Conservation (phyloP, 805 yeast species). For the Saccharomycopsis fibuligera region DNA sequence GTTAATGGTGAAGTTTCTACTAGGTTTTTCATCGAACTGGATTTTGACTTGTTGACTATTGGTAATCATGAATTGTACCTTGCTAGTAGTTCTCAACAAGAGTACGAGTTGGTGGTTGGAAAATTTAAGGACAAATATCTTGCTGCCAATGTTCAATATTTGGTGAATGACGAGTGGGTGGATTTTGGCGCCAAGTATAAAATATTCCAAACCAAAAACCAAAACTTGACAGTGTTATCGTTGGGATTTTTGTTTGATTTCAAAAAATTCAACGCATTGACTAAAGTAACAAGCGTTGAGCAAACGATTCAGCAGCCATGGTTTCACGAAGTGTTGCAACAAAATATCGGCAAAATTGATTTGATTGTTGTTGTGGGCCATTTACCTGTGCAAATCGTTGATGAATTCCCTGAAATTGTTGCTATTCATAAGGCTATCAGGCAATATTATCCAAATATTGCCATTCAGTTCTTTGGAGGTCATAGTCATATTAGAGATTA, state of each 20-base stretch:
- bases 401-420: slow-evolving; percentile 31
- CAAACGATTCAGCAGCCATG: slow-evolving; percentile 52
- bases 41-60: slow-evolving; percentile 73
- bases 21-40: slow-evolving; percentile 53
- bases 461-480: slow-evolving; percentile 88
- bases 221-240: slow-evolving; percentile 48
- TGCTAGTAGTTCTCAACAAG: slow-evolving; percentile 56
- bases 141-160: slow-evolving; percentile 58
- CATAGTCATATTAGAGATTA: slow-evolving; percentile 91
- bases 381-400: slow-evolving; percentile 49
- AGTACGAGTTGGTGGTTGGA: slow-evolving; percentile 52
- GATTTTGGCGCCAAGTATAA: slow-evolving; percentile 64
- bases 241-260: slow-evolving; percentile 81
- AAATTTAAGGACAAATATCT: slow-evolving; percentile 59
- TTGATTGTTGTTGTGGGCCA: slow-evolving; percentile 71
- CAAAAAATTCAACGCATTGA: slow-evolving; percentile 47
- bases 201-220: slow-evolving; percentile 57
- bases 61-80: slow-evolving; percentile 90
- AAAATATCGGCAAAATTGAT: slow-evolving; percentile 42
- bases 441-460: slow-evolving; percentile 46
- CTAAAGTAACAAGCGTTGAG: slow-evolving; percentile 57
- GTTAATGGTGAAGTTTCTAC: slow-evolving; percentile 67
- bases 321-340: slow-evolving; percentile 44
- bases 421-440: slow-evolving; percentile 43
- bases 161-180: slow-evolving; percentile 32